Evolutionary conservation across 148 eudicot genomes (phyloP), one percentile per base, ranked within the genome.

Genomic region (Nyssa sinensis): DNA sequence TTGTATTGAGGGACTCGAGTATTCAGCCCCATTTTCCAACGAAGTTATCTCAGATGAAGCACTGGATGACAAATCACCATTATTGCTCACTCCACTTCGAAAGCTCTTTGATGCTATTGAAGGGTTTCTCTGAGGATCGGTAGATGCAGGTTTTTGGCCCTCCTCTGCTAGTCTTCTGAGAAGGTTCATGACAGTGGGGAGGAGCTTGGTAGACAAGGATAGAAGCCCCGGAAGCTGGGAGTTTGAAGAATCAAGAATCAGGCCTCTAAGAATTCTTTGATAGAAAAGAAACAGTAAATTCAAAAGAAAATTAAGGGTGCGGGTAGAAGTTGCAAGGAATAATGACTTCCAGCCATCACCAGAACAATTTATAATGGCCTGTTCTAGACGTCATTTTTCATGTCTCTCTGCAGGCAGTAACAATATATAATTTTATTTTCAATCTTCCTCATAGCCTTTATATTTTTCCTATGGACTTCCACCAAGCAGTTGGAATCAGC

Each of bases 191-290:
- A 87, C 75, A 4, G 93, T 87, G 23, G 96, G 96, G 64, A 91
- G 81, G 61, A 91, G 80, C 83, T 82, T 89, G 64, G 91, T 83
- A 35, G 96, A 91, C 60, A 91, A 29, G 35, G 96, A 85, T 16
- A 91, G 78, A 59, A 89, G 74, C 74, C 93, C 93, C 49, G 96
- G 91, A 75, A 91, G 87, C 96, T 91, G 90, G 32, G 79, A 33
- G 28, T 24, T 76, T 41, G 35, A 55, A 55, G 8, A 21, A 21
- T 17, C 44, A 63, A 78, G 53, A 58, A 72, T 79, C 34, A 79
- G 69, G 33, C 25, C 23, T 35, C 73, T 71, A 4, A 7, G 24
- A 63, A 32, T 23, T 69, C 60, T 13, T 17, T 23, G 10, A 30
- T 29, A 3, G 27, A 29, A 47, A 21, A 53, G 28, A 21, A 68